phyloP scores from a whole-genome alignment of 176 grass and related monocot species.

The Ananas comosus region DNA sequence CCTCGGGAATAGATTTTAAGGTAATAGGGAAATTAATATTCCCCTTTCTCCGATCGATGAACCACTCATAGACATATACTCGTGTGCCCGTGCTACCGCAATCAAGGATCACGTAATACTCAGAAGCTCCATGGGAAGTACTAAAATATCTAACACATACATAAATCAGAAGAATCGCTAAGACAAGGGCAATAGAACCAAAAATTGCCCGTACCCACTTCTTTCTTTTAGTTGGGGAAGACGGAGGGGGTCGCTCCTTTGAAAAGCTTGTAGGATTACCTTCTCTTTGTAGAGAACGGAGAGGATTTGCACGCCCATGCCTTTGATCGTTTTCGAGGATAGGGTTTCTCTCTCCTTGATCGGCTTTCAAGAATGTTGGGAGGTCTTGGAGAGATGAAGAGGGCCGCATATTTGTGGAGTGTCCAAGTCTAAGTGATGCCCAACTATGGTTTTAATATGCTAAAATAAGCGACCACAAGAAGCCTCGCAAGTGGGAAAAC shows the following conservation, averaged over 20 bases:
- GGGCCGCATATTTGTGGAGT: constrained; percentile 49
- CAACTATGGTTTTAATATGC: constrained; percentile 17
- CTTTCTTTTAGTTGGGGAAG: constrained; percentile 73
- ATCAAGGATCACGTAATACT: constrained; percentile 97
- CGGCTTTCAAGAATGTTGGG: constrained; percentile 51
- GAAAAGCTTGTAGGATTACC: constrained; percentile 62
- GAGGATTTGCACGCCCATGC: constrained; percentile 43
- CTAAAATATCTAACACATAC: constrained; percentile 59
- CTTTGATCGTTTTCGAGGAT: constrained; percentile 43
- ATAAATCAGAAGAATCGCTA: constrained; percentile 49
- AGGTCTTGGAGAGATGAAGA: constrained; percentile 87
- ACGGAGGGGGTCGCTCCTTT: constrained; percentile 73
- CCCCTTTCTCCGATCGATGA: constrained; percentile 49
- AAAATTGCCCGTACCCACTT: constrained; percentile 47
- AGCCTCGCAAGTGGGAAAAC: constrained; percentile 11
- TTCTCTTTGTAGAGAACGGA: constrained; percentile 63
- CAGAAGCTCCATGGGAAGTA: constrained; percentile 53
- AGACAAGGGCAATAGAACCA: constrained; percentile 32
- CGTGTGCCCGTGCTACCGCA: constrained; percentile 95
- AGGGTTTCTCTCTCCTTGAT: constrained; percentile 46
- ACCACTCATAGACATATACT: constrained; percentile 91
- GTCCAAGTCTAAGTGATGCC: neutral
- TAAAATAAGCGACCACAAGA: neutral
- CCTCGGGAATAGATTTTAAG: constrained; percentile 67
- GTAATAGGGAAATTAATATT: constrained; percentile 54